Percentiles rank a stretch among this genome's conserved stretches.
Conservation (phyloP, 2,329 filamentous ascomycete genomes). For the Nectriaceae sp. region DNA sequence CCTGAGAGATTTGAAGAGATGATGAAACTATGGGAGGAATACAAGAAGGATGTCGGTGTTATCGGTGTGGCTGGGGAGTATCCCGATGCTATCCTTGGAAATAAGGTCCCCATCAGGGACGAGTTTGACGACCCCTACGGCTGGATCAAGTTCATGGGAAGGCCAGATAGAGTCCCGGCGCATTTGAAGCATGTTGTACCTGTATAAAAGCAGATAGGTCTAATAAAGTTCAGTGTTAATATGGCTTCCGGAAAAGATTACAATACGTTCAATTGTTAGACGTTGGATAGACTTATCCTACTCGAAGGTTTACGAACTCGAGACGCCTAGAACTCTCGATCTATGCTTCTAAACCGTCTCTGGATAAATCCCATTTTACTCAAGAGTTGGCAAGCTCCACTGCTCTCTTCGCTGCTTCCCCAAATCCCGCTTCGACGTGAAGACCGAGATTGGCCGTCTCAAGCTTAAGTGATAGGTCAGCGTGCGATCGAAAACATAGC, state of each 20-base stretch:
- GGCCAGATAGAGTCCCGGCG: neutral
- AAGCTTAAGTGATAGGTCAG: slow-evolving; percentile 28
- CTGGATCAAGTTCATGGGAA: slow-evolving; percentile 15
- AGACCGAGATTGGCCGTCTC: slow-evolving; percentile 37
- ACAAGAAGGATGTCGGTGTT: slow-evolving; percentile 26
- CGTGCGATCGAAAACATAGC: no score
- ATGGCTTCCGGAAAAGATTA: no score
- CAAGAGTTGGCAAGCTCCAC: slow-evolving; percentile 33
- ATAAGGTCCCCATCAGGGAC: neutral
- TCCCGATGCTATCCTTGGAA: neutral
- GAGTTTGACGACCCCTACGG: slow-evolving; percentile 7
- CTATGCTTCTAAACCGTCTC: no score
- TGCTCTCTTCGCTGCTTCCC: slow-evolving; percentile 34
- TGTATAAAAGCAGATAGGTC: neutral
- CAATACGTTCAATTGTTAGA: no score
- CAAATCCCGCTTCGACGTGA: slow-evolving; percentile 42
- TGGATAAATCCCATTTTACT: neutral
- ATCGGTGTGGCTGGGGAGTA: slow-evolving; percentile 10
- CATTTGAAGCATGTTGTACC: neutral
- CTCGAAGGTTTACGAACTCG: no score
- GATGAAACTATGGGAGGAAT: slow-evolving; percentile 36
- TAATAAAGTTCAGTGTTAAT: no score
- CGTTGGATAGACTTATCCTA: no score
- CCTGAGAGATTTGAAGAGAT: slow-evolving; percentile 30
- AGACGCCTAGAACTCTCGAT: no score